Percentiles rank a stretch among this genome's conserved stretches.
Conservation (phyloP, 129 eudicot genomes). For the Centaurea solstitialis region DNA sequence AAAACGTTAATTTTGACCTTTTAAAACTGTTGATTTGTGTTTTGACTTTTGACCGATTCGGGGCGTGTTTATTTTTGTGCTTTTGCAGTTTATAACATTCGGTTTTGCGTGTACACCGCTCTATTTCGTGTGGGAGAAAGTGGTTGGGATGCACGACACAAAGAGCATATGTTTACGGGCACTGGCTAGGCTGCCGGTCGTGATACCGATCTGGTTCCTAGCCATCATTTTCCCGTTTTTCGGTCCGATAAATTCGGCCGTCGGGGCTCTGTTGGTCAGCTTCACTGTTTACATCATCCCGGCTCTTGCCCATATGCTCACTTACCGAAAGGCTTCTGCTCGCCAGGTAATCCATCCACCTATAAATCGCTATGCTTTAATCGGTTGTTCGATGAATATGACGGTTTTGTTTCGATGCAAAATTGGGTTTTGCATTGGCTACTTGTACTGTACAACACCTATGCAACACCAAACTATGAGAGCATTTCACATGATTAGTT, state of each 20-base stretch:
- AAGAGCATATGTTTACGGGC: slow-evolving; percentile 85
- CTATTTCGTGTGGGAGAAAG: slow-evolving; percentile 90
- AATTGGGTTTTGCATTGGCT: background rate
- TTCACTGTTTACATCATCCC: slow-evolving; percentile 89
- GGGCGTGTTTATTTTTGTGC: background rate
- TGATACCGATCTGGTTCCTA: slow-evolving; percentile 75
- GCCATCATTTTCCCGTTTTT: slow-evolving; percentile 85
- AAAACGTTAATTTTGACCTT: background rate
- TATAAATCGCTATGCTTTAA: background rate
- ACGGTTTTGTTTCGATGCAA: background rate
- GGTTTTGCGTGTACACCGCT: slow-evolving; percentile 86
- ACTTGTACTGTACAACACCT: slow-evolving; percentile 13
- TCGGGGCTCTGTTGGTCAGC: slow-evolving; percentile 82
- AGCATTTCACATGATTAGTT: slow-evolving; percentile 29
- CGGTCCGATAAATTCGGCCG: slow-evolving; percentile 82
- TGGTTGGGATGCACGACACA: slow-evolving; percentile 73
- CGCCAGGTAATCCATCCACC: slow-evolving; percentile 53
- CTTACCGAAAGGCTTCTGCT: slow-evolving; percentile 68
- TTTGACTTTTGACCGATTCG: background rate
- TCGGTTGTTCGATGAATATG: background rate
- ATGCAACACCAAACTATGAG: slow-evolving; percentile 14
- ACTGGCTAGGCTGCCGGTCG: slow-evolving; percentile 70
- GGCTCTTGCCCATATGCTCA: slow-evolving; percentile 80
- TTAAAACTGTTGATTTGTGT: background rate
- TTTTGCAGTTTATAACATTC: slow-evolving; percentile 77